Evolutionary conservation across 768 basidiomycete genomes (phyloP).

Genomic region (Suillus alpinus): DNA sequence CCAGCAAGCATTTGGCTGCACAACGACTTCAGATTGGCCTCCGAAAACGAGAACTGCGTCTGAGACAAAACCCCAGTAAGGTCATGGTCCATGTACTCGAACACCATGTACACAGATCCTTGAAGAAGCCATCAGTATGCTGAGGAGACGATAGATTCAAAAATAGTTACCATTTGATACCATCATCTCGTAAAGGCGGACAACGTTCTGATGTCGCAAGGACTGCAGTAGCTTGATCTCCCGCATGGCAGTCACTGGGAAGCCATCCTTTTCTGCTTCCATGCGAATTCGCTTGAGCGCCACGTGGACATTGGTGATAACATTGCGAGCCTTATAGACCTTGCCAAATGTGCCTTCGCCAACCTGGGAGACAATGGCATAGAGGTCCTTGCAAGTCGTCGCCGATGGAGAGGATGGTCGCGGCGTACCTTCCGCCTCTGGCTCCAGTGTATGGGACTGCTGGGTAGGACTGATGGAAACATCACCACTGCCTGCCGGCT

Average conservation of each 20-base stretch:
- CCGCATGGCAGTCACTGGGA: conserved; percentile 98
- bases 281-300: conserved; percentile 96
- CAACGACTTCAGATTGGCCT: conserved; percentile 92
- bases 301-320: conserved; percentile 69
- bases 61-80: conserved; percentile 93
- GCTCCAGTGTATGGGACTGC: conserved; percentile 20
- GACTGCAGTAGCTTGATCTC: conserved; percentile 98
- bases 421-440: conserved; percentile 21
- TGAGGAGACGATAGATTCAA: background rate
- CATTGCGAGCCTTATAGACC: conserved; percentile 93
- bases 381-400: conserved; percentile 53
- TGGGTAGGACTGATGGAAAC: conserved; percentile 19
- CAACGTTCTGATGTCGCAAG: conserved; percentile 84
- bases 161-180: conserved; percentile 79
- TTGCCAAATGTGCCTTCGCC: conserved; percentile 99
- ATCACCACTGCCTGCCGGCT: conserved; percentile 16
- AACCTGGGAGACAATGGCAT: conserved; percentile 87
- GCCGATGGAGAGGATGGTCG: conserved; percentile 27
- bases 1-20: conserved; percentile 95
- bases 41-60: conserved; percentile 78
- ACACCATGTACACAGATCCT: conserved; percentile 99
- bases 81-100: conserved; percentile 99
- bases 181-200: conserved; percentile 96
- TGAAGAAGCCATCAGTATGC: conserved; percentile 11
- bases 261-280: conserved; percentile 97